Base-by-base conservation (phyloP, 306 rosid species). In the Trifolium fragiferum region DNA sequence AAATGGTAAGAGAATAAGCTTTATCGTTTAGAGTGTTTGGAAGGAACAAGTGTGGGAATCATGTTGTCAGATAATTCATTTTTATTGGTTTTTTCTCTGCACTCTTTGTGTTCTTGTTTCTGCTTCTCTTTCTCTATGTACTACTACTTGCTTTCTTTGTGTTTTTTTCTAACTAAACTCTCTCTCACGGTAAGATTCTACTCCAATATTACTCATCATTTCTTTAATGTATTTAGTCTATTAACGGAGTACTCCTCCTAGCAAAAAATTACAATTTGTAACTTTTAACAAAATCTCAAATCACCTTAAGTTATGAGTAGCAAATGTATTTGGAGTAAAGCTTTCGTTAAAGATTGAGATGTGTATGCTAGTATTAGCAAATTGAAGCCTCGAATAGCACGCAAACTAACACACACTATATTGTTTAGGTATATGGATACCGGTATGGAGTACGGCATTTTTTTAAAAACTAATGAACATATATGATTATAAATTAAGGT, bases 1-100 rank as follows among this genome's bases (percentile, higher is more conserved):
- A 85, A 85, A 71, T 75, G 79, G 77, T 12, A 81, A 70, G 4
- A 9, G 51, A 70, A 21, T 37, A 37, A 67, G 64, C 68, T 90
- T 90, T 88, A 90, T 86, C 96, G 91, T 84, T 62, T 83, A 82
- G 91, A 76, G 96, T 85, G 89, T 83, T 83, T 83, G 96, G 96
- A 90, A 87, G 91, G 75, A 90, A 85, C 90, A 74, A 84, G 90
- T 85, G 89, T 85, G 96, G 87, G 96, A 90, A 88, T 90, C 93
- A 54, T 83, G 66, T 19, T 84, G 91, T 90, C 96, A 86, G 96
- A 81, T 30, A 7, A 40, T 74, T 66, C 32, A 59, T 76, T 47
- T 47, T 6, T 6, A 47, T 47, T 76, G 72, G 80, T 79, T 75
- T 80, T 79, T 4, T 30, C 4, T 30, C 83, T 85, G 78, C 84